These are phyloP conservation scores for Bombardia bombarda DNA, from an alignment of 495 filamentous ascomycete genomes.

Conservation along the genomic window DNA sequence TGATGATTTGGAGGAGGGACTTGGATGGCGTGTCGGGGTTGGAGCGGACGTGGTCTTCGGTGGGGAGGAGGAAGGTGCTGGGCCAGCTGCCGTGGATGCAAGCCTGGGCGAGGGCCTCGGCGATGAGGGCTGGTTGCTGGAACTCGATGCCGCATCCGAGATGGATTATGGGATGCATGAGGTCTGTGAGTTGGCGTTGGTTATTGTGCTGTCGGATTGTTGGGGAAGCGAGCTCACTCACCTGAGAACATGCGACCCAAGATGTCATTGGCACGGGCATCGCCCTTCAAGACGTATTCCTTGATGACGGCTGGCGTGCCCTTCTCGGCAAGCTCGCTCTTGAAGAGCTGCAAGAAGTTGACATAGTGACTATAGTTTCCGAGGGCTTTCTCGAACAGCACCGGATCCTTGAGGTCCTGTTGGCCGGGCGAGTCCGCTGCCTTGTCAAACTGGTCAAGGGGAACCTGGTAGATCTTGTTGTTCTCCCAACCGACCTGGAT, in stretches of 20 bases:
- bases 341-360: not conserved
- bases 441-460: constrained; percentile 19
- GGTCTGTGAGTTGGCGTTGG: constrained; percentile 28
- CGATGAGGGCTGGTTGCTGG: constrained; percentile 58
- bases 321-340: constrained; percentile 39
- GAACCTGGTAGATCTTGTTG: constrained; percentile 48
- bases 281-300: constrained; percentile 3
- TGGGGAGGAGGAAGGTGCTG: constrained; percentile 33
- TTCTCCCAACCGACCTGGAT: constrained; percentile 45
- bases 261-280: not conserved
- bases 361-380: not conserved
- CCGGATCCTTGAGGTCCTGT: not conserved
- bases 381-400: not conserved
- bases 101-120: constrained; percentile 59
- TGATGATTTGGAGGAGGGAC: not conserved
- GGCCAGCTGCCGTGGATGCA: constrained; percentile 47
- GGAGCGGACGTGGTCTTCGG: constrained; percentile 39
- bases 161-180: constrained; percentile 65
- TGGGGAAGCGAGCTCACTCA: not conserved
- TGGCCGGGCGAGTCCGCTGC: no score
- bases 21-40: not conserved
- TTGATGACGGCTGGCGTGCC: constrained; percentile 21
- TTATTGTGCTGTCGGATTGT: no score
- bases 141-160: constrained; percentile 65
- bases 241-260: not conserved